Conservation (phyloP, 148 eudicot species). For the Chenopodium quinoa region DNA sequence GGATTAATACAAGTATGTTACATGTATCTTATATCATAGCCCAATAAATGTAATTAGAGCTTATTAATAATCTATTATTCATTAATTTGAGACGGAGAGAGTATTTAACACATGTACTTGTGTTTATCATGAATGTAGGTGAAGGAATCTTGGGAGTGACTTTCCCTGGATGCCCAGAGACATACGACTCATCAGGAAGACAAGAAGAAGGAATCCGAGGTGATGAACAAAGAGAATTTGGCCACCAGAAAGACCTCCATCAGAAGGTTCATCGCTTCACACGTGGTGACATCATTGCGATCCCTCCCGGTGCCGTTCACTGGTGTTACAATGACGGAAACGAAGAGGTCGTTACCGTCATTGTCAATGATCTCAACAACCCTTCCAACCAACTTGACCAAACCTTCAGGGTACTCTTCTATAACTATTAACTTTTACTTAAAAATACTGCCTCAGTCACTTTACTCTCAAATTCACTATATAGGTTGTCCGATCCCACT, state of each 20-base stretch:
- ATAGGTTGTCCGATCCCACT: too few species aligned
- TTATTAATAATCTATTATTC: too few species aligned
- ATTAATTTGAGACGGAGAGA: too few species aligned
- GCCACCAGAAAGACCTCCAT: constrained; percentile 39
- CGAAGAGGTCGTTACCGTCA: constrained; percentile 49
- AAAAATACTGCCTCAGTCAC: too few species aligned
- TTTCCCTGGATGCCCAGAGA: constrained; percentile 84
- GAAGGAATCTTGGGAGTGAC: constrained; percentile 49
- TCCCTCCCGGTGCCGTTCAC: constrained; percentile 63
- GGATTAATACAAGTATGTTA: too few species aligned
- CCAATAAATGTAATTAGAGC: too few species aligned
- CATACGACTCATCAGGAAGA: constrained; percentile 41
- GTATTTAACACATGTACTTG: too few species aligned
- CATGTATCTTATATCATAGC: too few species aligned
- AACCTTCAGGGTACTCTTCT: constrained; percentile 40
- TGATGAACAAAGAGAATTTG: background rate
- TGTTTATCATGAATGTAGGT: constrained; percentile 36
- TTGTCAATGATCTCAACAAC: constrained; percentile 63
- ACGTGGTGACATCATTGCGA: constrained; percentile 60
- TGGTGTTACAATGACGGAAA: constrained; percentile 70
- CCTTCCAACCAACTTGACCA: constrained; percentile 71
- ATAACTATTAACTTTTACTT: too few species aligned
- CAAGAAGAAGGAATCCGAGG: constrained; percentile 4
- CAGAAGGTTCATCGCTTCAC: constrained; percentile 63
- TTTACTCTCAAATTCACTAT: too few species aligned